Evolutionary conservation across 805 yeast genomes (phyloP), one percentile per base, ranked within the genome.

Genomic region (Sugiyamaella americana): DNA sequence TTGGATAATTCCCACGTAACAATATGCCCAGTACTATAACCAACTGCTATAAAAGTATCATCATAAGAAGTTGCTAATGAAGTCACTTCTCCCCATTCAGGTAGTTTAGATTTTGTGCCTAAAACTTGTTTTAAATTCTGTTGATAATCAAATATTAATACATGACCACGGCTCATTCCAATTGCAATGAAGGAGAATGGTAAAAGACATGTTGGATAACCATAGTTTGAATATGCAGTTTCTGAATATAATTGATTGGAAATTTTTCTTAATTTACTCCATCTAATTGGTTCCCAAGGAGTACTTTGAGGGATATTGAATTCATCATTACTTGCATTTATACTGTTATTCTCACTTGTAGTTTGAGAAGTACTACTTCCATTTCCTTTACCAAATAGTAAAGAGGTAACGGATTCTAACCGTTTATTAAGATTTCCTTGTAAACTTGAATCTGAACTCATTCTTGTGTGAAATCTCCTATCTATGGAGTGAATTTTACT

Each of bases 131-230:
- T 66, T 3, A 84, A 58, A 24, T 67, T 69, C 60, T 89, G 96
- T 38, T 74, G 74, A 51, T 80, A 82, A 56, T 81, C 83, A 61
- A 86, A 88, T 3, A 84, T 69, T 3, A 85, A 62, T 0, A 87
- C 67, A 32, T 62, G 66, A 1, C 95, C 95, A 43, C 74, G 75
- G 0, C 74, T 57, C 0, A 96, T 88, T 1, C 95, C 96, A 5
- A 88, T 56, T 0, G 78, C 78, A 8, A 58, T 56, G 32, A 44
- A 36, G 21, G 37, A 35, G 3, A 55, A 48, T n/a, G 58, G 51
- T 0, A 69, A 60, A 11, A 79, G 56, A 21, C 79, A 55, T 22
- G 76, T 66, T 0, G 82, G 78, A 1, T 72, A 69, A 0, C 91
- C 89, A 54, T 73, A 71, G 5, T 62, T 61, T 2, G 60, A 43